These are phyloP conservation scores for Phialophora verrucosa DNA, from an alignment of 2,329 filamentous ascomycete genomes.

Conservation along the genomic window DNA sequence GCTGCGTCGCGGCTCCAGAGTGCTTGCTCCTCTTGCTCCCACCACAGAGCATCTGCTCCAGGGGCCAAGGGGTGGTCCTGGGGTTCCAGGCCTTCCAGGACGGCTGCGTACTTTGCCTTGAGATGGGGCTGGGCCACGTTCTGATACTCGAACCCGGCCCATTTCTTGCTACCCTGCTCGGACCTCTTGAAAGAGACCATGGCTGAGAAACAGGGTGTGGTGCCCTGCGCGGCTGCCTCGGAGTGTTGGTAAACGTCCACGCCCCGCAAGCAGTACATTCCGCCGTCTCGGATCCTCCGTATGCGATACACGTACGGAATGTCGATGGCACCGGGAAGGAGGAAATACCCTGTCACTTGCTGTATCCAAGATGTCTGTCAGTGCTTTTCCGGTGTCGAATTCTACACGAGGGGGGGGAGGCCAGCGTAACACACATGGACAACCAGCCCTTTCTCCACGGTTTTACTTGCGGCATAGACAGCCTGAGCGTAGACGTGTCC, in stretches of 20 bases:
- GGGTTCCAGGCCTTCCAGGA: slow-evolving; percentile 43
- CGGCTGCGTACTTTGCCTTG: slow-evolving; percentile 42
- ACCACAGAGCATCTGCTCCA: slow-evolving; percentile 47
- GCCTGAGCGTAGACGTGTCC: slow-evolving; percentile 65
- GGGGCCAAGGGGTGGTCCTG: slow-evolving; percentile 46
- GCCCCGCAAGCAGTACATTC: slow-evolving; percentile 58
- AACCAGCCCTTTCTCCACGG: slow-evolving; percentile 56
- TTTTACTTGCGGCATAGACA: slow-evolving; percentile 62
- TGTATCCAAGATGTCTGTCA: slow-evolving; percentile 37
- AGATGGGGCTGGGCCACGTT: slow-evolving; percentile 39
- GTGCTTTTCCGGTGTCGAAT: not conserved
- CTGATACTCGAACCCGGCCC: slow-evolving; percentile 29
- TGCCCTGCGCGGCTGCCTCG: slow-evolving; percentile 18
- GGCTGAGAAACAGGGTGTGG: slow-evolving; percentile 33
- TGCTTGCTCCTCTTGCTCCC: slow-evolving; percentile 42
- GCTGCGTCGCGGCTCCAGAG: slow-evolving; percentile 41
- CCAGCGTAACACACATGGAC: slow-evolving; percentile 52
- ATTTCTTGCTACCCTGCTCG: slow-evolving; percentile 29
- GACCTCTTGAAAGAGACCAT: slow-evolving; percentile 37
- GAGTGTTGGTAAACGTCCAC: slow-evolving; percentile 59
- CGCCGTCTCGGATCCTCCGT: slow-evolving; percentile 57
- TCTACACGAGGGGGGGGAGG: not conserved
- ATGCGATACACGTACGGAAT: slow-evolving; percentile 60
- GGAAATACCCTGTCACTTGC: slow-evolving; percentile 61
- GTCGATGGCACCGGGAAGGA: slow-evolving; percentile 53